Base-by-base conservation (phyloP, 208 protist genomes). In the Trypanosomatidae sp. region DNA sequence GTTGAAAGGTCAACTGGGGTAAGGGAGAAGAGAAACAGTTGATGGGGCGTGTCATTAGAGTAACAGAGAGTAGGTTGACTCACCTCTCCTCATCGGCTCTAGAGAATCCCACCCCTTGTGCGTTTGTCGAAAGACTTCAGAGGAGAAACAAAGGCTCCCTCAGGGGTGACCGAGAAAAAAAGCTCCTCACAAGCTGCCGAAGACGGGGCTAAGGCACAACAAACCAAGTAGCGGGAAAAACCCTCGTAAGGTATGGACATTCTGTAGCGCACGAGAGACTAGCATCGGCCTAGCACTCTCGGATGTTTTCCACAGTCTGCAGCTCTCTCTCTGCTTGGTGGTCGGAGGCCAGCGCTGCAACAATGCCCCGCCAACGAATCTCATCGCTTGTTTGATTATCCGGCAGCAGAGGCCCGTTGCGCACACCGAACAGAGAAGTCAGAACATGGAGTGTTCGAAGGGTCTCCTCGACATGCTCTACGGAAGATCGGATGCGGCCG, bases 331-430 rank as follows among this genome's bases (percentile, higher is more conserved):
- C 62, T 0, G 86, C 80, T 47, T 79, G 71, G 25, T 87, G 72
- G 2, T 77, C 82, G 3, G 82, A 88, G 64, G 69, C 74, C 17
- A 85, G 53, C 10, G 82, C 78, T 1, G 62, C 59, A 41, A 90
- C 75, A 19, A 86, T 44, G 28, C 86, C 75, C 10, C 69, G 64
- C 79, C 74, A 86, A 3, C 80, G 82, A 6, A 86, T 74, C 66
- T 83, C 77, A 59, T 90, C 86, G 25, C 58, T 64, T 44, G 75
- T 83, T 47, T 78, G 75, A 58, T 73, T 84, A 43, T 82, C 71
- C 46, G 82, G 80, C 17, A 84, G 22, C 33, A 84, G 68, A 30
- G 86, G 82, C 19, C 71, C 71, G 71, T 88, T 88, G n/a, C 71
- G 73, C 6, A 79, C 55, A 36, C 80, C 78, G 36, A 71, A 74